A percentile compares a stretch with the other conserved stretches of the same genome.
These are phyloP conservation scores for Picochlorum sp. DNA, from an alignment of 139 green algal species.

Conservation along the genomic window DNA sequence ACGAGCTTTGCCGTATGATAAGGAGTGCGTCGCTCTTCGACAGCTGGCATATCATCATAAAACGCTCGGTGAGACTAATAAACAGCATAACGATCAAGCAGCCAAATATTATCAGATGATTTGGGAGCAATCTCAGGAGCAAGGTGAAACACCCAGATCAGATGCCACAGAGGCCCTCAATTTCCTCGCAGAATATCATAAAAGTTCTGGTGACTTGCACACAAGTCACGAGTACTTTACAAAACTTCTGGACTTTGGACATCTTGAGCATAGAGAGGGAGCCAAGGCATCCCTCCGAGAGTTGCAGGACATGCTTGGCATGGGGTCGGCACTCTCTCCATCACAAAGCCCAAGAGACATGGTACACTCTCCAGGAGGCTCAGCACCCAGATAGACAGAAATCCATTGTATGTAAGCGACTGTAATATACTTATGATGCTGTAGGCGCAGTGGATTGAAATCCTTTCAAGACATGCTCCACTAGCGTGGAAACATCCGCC, in stretches of 20 bases:
- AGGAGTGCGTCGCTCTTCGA: slow-evolving; percentile 69
- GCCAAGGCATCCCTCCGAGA: slow-evolving; percentile 78
- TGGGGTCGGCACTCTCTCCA: background rate
- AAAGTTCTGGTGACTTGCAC: slow-evolving; percentile 40
- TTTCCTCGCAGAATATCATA: slow-evolving; percentile 70
- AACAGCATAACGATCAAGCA: slow-evolving; percentile 18
- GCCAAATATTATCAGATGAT: slow-evolving; percentile 71
- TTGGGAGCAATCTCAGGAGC: slow-evolving; percentile 58
- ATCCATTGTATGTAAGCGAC: no score
- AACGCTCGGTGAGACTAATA: slow-evolving; percentile 32
- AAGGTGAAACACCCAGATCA: slow-evolving; percentile 28
- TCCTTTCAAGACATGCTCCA: no score
- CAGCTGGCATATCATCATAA: slow-evolving; percentile 75
- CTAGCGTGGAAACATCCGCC: no score
- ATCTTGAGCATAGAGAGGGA: slow-evolving; percentile 51
- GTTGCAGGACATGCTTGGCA: slow-evolving; percentile 32
- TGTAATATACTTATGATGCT: no score
- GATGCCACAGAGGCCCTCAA: slow-evolving; percentile 77
- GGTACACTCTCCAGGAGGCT: background rate
- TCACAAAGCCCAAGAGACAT: background rate
- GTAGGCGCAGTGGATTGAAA: no score
- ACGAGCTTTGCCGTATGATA: slow-evolving; percentile 44
- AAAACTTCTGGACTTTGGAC: slow-evolving; percentile 77
- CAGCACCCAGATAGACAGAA: no score
- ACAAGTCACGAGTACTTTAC: slow-evolving; percentile 57